These are phyloP conservation scores for Boletus vermiculosoides DNA, from an alignment of 768 basidiomycete genomes.

Conservation along the genomic window DNA sequence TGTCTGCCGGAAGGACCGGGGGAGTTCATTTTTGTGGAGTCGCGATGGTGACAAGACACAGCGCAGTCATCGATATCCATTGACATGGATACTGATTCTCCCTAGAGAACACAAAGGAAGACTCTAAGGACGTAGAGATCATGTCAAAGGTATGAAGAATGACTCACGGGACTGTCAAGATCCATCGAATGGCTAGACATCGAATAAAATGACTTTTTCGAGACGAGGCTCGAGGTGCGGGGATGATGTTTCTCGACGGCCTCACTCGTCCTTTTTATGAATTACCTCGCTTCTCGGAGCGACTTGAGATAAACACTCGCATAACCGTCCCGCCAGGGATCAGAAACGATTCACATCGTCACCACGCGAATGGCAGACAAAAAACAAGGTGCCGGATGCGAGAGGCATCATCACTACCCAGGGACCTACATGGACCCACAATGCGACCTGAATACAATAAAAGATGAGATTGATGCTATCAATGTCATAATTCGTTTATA, in stretches of 20 bases:
- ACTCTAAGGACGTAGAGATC: neutral
- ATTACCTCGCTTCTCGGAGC: neutral
- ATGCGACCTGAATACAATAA: conserved; percentile 18
- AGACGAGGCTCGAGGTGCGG: neutral
- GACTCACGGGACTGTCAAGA: conserved; percentile 16
- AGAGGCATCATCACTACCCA: neutral
- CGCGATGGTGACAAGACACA: neutral
- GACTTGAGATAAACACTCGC: conserved; percentile 1
- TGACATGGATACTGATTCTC: neutral
- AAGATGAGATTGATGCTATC: neutral
- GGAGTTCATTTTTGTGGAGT: neutral
- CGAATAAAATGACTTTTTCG: neutral
- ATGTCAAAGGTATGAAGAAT: neutral
- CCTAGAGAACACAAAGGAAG: conserved; percentile 2
- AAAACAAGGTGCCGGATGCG: conserved; percentile 9
- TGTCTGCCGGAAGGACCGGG: neutral
- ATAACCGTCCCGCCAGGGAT: neutral
- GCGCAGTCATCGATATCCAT: conserved; percentile 16
- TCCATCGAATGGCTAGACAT: conserved; percentile 9
- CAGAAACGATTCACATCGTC: conserved; percentile 11
- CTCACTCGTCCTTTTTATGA: conserved; percentile 18
- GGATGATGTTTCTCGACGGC: neutral
- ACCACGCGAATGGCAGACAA: conserved; percentile 12
- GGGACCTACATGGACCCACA: conserved; percentile 29
- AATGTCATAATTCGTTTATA: neutral